Evolutionary conservation across 805 yeast genomes (phyloP), one percentile per base, ranked within the genome.

Genomic region (Citeromyces matritensis): DNA sequence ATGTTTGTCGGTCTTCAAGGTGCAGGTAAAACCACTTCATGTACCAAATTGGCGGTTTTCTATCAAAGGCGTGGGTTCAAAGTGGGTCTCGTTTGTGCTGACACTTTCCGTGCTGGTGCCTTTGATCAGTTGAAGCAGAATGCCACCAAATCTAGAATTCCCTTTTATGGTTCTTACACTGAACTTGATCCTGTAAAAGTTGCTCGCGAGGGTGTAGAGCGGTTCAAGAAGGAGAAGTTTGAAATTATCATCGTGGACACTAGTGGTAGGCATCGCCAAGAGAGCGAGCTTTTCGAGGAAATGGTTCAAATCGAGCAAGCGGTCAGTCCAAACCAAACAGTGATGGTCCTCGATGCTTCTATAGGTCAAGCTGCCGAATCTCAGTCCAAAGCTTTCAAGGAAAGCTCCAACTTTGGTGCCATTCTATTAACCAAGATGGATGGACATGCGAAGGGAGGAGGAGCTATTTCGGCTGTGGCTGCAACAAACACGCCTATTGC

Each of bases 1-100:
- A 91, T 91, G 98, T 81, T 91, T 65, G 98, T 91, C 36, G 98
- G 98, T 49, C 63, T 91, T 37, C 98, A 91, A 55, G 98, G 98
- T 60, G 91, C 97, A 9, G 98, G 98, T 67, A 91, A 91, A 53
- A 91, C 98, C 23, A 91, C 98, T 0, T 76, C 95, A 2, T 86
- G 96, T 72, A 91, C 98, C 2, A 91, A 91, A 45, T 63, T 88
- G 44, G 98, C 98, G 0, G 94, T 84, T 2, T 86, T 82, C 51
- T 91, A 91, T 51, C 88, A 85, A 47, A 72, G 86, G 48, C 65
- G 96, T 47, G 96, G 96, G 3, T 84, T 76, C 57, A 86, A 85
- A 51, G 94, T 84, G 30, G 97, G 97, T 33, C 63, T 91, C 49
- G 97, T 91, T 15, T 91, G 98, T 70, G 98, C 98, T 2, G 98